Evolutionary conservation across 257 asterid genomes (phyloP).

Genomic region (Ilex asprella): DNA sequence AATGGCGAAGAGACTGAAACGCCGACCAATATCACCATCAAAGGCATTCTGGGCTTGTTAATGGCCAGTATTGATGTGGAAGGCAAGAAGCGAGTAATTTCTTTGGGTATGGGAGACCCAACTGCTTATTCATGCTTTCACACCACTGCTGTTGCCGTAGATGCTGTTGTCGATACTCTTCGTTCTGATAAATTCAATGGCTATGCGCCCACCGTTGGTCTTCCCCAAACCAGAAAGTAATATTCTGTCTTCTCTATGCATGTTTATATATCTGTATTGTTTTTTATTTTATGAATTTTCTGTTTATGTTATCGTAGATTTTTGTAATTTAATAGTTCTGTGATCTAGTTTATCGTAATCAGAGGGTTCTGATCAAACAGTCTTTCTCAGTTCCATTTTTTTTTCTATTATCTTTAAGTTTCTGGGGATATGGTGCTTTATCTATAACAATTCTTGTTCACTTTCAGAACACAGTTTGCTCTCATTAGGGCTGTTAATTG

Average conservation of each 20-base stretch:
- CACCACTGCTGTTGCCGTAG: not conserved
- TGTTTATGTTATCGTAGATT: not conserved
- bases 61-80: not conserved
- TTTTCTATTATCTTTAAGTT: no score
- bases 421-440: no score
- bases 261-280: no score
- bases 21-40: not conserved
- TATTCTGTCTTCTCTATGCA: not conserved
- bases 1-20: not conserved
- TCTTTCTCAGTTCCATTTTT: no score
- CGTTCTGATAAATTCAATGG: not conserved
- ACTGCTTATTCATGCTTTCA: conserved; percentile 1
- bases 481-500: not conserved
- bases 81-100: not conserved
- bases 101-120: conserved; percentile 3
- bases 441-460: no score
- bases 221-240: conserved; percentile 4
- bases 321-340: not conserved
- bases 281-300: not conserved
- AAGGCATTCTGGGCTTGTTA: not conserved
- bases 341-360: not conserved
- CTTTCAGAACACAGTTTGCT: not conserved
- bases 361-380: not conserved
- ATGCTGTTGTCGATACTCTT: not conserved
- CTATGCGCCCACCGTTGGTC: not conserved